Evolutionary conservation across 306 rosid species (phyloP).

Genomic region (Quercus gilva): DNA sequence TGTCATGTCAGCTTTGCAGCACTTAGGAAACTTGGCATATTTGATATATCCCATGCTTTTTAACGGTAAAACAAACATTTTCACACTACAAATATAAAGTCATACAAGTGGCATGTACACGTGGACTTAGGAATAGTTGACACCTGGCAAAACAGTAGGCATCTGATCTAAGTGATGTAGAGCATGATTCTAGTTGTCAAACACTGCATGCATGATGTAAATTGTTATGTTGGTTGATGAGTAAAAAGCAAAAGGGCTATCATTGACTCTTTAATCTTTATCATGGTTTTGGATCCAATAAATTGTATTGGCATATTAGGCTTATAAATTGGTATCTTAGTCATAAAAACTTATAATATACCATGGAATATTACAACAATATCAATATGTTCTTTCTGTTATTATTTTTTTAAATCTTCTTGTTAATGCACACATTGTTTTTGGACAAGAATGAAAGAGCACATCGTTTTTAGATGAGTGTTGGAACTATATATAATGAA

Average conservation of each 20-base stretch:
- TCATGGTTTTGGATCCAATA: no score
- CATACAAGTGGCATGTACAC: slow-evolving; percentile 26
- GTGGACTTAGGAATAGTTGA: slow-evolving; percentile 9
- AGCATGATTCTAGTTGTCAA: neutral
- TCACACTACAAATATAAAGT: slow-evolving; percentile 6
- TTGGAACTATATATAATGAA: no score
- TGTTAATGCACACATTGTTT: no score
- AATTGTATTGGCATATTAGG: no score
- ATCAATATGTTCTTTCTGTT: no score
- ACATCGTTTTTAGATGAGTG: no score
- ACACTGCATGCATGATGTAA: neutral
- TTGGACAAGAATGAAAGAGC: no score
- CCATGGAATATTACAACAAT: no score
- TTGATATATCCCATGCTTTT: slow-evolving; percentile 34
- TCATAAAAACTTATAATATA: no score
- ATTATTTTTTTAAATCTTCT: no score
- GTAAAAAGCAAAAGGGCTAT: neutral
- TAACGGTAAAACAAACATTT: slow-evolving; percentile 30
- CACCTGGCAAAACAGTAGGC: slow-evolving; percentile 28
- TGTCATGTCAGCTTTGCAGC: slow-evolving; percentile 22
- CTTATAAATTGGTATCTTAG: no score
- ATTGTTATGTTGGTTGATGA: neutral
- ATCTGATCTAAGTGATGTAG: slow-evolving; percentile 15
- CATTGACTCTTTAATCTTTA: no score
- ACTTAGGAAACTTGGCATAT: slow-evolving; percentile 12